Base-by-base conservation (phyloP, 768 basidiomycete species). In the Hortiboletus flavorubellus region DNA sequence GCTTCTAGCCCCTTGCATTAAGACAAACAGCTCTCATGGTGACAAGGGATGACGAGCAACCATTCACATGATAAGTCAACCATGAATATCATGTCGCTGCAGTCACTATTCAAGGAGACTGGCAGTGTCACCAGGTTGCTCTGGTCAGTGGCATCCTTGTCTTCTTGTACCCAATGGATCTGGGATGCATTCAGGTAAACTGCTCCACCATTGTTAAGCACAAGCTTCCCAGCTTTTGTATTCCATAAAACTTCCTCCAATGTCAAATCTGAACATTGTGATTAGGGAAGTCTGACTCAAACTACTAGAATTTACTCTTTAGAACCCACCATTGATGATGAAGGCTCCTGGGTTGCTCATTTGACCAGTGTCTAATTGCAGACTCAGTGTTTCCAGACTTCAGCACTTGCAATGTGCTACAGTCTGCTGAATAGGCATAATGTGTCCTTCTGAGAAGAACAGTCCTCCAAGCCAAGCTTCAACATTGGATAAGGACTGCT, bases 391-490 rank as follows among this genome's bases (percentile, higher is more conserved):
- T 2, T 21, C 21, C 21, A 21, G 73, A 71, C 93, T 95, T 88
- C 91, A 92, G 61, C 86, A 84, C 74, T 89, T 93, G 52, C 86
- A 79, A 68, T 98, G 95, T 3, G 96, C 97, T 5, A 94, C 89
- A n/a, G 91, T 85, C 71, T 99, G 96, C 48, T 95, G 81, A 2
- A 93, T 95, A 2, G 96, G 97, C 1, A 95, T 98, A 64, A 98
- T 81, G 68, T 93, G 98, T 3, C 94, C 95, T 66, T 95, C 92
- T 1, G 96, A 96, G 81, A 91, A 94, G 80, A 98, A 98, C 53
- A 99, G 72, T 0, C 92, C 91, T 23, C 96, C 94, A 14, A 98
- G 82, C 90, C 92, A 93, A 43, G 96, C 89, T 71, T 91, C 85
- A 45, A 89, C 75, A 61, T 89, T 77, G 59, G 75, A 79, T 59